Base-by-base conservation (phyloP, 2,329 filamentous ascomycete species). In the Huntiella bhutanensis region DNA sequence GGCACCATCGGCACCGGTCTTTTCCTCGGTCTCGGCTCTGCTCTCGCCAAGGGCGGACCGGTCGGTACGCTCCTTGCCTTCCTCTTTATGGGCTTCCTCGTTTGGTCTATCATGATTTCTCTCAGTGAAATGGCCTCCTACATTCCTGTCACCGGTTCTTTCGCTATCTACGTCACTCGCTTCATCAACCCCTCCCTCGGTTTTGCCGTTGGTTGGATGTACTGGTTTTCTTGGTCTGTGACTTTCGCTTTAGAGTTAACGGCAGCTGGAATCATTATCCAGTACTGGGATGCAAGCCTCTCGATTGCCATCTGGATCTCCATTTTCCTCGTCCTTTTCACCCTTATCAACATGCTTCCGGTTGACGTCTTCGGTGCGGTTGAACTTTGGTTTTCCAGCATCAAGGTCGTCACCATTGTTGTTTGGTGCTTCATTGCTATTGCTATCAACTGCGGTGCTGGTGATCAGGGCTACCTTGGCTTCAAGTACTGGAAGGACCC, bases 161-260 rank as follows among this genome's bases (percentile, higher is more conserved):
- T 87, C 57, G 82, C 80, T 28, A 70, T 77, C 37, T 88, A 86
- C 55, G 80, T 82, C 16, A 70, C 75, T 35, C 78, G 82, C 13
- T 84, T 88, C 54, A 70, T 85, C 52, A 77, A 82, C 55, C 76
- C 74, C 8, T 77, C 76, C 47, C 64, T 85, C 41, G 80, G 80
- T 5, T 86, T 86, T 55, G 70, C 80, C 15, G 80, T 86, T 70
- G 82, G 82, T 15, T 87, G 81, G 81, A 77, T 83, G 50, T 87
- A 87, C 61, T 87, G 79, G 77, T 85, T 85, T 56, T 77, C 71
- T 34, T 87, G 78, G 79, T 69, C 75, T 13, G 74, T 80, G 48
- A 84, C 80, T 0, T 82, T 74, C 53, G 79, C 80, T 0, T 69
- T 85, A 6, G 81, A 87, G 56, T 65, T 86, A 35, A 81, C 75